These are phyloP conservation scores for Pugionium dolabratum DNA, from an alignment of 345 rosid species.

Conservation along the genomic window DNA sequence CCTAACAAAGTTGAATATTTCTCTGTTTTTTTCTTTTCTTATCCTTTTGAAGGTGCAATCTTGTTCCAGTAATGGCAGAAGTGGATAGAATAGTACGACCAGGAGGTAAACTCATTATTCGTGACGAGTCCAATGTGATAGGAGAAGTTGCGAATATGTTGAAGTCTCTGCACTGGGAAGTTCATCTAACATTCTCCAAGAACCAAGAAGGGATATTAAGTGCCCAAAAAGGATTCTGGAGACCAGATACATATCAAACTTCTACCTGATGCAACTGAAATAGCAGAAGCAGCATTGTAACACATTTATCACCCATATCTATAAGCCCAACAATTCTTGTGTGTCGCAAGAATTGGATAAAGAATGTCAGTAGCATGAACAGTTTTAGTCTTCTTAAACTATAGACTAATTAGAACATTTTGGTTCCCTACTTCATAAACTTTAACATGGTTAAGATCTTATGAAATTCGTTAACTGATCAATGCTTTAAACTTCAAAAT, in stretches of 20 bases:
- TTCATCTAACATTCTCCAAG: constrained; percentile 70
- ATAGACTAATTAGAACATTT: constrained; percentile 37
- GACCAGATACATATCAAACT: constrained; percentile 56
- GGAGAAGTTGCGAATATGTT: constrained; percentile 74
- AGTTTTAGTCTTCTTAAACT: constrained; percentile 32
- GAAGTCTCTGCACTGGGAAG: constrained; percentile 83
- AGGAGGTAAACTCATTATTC: constrained; percentile 81
- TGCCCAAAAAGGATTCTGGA: constrained; percentile 90
- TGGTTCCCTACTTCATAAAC: background rate
- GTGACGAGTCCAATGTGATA: constrained; percentile 61
- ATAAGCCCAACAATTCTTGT: constrained; percentile 1
- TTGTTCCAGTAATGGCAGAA: constrained; percentile 80
- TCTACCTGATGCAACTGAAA: constrained; percentile 39
- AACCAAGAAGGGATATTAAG: constrained; percentile 81
- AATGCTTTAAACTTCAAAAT: too few species aligned
- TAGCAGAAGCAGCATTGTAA: constrained; percentile 14
- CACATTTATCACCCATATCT: constrained; percentile 23
- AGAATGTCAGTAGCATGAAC: constrained; percentile 21
- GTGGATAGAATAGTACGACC: constrained; percentile 90
- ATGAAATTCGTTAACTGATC: too few species aligned
- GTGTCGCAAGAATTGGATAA: constrained; percentile 19
- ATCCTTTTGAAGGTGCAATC: constrained; percentile 64
- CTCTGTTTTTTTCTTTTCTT: background rate
- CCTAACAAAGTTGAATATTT: background rate
- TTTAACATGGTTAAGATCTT: background rate